Base-by-base conservation (phyloP, 768 basidiomycete genomes). In the Lactarius quietus region DNA sequence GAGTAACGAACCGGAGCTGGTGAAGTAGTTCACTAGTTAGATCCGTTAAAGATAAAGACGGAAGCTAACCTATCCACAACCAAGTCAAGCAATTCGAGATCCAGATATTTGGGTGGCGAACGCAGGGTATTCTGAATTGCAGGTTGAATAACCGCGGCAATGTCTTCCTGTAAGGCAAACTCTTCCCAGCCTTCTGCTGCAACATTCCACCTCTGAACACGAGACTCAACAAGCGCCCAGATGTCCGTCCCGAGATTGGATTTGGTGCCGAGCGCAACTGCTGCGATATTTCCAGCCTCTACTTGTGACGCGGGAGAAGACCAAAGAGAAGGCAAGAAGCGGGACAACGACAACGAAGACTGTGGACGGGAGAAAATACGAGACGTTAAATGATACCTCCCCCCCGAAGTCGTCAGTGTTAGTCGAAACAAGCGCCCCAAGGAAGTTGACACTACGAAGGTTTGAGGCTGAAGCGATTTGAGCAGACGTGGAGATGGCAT, bases 71-170 rank as follows among this genome's bases (percentile, higher is more conserved):
- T 78, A 61, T 86, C 84, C 20, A 88, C 73, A 7, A 83, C 83
- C 38, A 92, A 69, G 77, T 93, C 91, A 54, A 92, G 76, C 45
- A 92, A 74, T 72, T 93, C 92, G 4, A 93, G 75, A 69, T 92
- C 90, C 48, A 90, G 75, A 63, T 81, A 79, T 8, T 81, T 77
- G 12, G 71, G 62, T 29, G 79, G 78, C 12, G 68, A 70, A 1
- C 74, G 72, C 57, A 83, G 79, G 0, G 76, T 76, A 38, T 78
- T 75, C 45, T 81, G 74, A 26, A 91, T 74, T 23, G 82, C 83
- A 1, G 77, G 72, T 7, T 79, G 77, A 12, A 88, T 76, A 23
- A 83, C 75, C 0, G 70, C 78, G 0, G 79, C 77, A n/a, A 89
- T 71, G 66, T 90, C 86, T 51, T 77, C 75, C 67, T 90, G 88